Base-by-base conservation (phyloP, 116 monocot species). In the Trichopus zeylanicus region DNA sequence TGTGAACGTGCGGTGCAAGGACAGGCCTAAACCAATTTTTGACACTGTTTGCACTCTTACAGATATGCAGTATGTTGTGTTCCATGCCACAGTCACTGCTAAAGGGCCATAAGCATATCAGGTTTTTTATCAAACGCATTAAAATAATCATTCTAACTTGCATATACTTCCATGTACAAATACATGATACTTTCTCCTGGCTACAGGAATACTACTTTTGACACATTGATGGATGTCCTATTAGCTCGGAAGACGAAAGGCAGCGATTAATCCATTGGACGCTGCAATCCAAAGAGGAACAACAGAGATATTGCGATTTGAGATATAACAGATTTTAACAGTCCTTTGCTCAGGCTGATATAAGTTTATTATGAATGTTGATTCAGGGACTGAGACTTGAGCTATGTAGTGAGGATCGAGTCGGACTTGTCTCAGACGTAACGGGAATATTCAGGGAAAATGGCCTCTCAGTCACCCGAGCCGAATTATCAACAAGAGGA, bases 361-460 rank as follows among this genome's bases (percentile, higher is more conserved):
- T 0, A 4, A 9, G 15, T 16, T 1, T 3, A 35, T 8, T 22
- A 0, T 22, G 15, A 51, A n/a, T 39, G 29, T 39, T 51, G 37
- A 24, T 53, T 3, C 75, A 89, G 81, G 90, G 90, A 5, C 59
- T 82, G 12, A 73, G 74, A 56, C 82, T 90, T 11, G 85, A 90
- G 30, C 74, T 90, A 2, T 77, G 82, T 46, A 55, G 79, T 13
- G 79, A 82, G 9, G 90, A 90, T 49, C 63, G 90, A 49, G 71
- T 78, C 4, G 90, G 90, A 0, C 76, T 90, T 0, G 78, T 90
- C 0, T 84, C 85, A 0, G 81, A 90, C 18, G 85, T 85, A 0
- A 90, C 82, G 1, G 59, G 85, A 8, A 82, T 82, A 51, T 90
- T 90, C 15, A 61, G 90, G 48, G 90, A 90, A 48, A 67, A 90